Evolutionary conservation across 2,329 filamentous ascomycete species (phyloP).

Genomic region (Scedosporium boydii): DNA sequence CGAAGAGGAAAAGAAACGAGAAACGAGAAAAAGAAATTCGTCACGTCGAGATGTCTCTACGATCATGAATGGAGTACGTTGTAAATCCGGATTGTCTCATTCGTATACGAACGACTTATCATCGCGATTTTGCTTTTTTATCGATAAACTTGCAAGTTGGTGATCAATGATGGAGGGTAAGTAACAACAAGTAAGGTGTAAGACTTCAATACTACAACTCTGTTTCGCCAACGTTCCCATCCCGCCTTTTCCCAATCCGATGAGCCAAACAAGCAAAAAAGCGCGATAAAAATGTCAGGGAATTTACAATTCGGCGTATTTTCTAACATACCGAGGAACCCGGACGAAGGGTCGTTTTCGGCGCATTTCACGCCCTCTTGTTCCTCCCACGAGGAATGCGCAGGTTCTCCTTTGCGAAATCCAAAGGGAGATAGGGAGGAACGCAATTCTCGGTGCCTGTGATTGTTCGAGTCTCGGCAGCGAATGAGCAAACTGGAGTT

Average conservation of each 20-base stretch:
- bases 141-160: background rate
- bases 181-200: background rate
- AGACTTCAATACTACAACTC: background rate
- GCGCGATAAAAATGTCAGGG: no score
- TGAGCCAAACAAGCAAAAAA: background rate
- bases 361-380: no score
- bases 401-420: background rate
- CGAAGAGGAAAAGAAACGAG: slow-evolving; percentile 2
- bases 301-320: no score
- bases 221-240: no score
- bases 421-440: background rate
- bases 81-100: background rate
- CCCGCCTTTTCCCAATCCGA: background rate
- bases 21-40: background rate
- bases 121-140: background rate
- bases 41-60: background rate
- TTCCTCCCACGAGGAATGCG: background rate
- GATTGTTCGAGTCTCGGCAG: no score
- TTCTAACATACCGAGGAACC: background rate
- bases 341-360: background rate
- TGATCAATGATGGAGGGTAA: background rate
- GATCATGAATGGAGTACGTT: background rate
- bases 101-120: background rate
- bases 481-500: no score
- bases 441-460: no score